Evolutionary conservation across 140 eudicot genomes (phyloP).

Genomic region (Cichorium intybus): DNA sequence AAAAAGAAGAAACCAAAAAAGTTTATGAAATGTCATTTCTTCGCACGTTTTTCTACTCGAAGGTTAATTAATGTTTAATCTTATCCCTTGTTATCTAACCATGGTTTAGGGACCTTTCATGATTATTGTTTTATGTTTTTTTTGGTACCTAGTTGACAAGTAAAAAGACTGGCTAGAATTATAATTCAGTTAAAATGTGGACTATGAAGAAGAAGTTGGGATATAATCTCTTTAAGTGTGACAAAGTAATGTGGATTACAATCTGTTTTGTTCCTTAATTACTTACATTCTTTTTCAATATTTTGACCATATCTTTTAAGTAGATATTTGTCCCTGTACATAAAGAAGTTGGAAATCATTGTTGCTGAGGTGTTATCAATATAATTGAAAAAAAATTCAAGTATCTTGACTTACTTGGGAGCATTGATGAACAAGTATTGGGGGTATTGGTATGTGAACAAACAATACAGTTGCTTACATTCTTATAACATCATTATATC

Average conservation of each 20-base stretch:
- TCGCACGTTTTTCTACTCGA: conserved; percentile 86
- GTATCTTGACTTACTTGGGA: conserved; percentile 83
- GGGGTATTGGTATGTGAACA: conserved; percentile 42
- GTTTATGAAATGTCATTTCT: conserved; percentile 86
- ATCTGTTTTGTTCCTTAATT: not conserved
- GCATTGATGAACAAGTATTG: conserved; percentile 58
- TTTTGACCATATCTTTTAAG: not conserved
- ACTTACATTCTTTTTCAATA: not conserved
- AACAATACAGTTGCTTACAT: too few relatives aligned
- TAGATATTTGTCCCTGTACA: conserved; percentile 96
- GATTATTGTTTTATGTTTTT: conserved; percentile 6
- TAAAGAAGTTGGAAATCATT: conserved; percentile 82
- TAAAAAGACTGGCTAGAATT: conserved; percentile 72
- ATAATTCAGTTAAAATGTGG: conserved; percentile 84
- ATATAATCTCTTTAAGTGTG: conserved; percentile 75
- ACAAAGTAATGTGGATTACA: conserved; percentile 49
- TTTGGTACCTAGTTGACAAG: conserved; percentile 49
- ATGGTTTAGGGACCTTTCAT: not conserved
- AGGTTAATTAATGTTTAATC: conserved; percentile 50
- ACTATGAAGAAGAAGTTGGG: conserved; percentile 82
- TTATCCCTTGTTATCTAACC: not conserved
- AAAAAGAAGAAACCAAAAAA: conserved; percentile 79
- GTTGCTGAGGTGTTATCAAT: conserved; percentile 58
- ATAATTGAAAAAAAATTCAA: conserved; percentile 75
- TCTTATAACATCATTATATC: too few relatives aligned